phyloP scores from a whole-genome alignment of 805 yeast genomes.

The Schizosaccharomyces lindneri region DNA sequence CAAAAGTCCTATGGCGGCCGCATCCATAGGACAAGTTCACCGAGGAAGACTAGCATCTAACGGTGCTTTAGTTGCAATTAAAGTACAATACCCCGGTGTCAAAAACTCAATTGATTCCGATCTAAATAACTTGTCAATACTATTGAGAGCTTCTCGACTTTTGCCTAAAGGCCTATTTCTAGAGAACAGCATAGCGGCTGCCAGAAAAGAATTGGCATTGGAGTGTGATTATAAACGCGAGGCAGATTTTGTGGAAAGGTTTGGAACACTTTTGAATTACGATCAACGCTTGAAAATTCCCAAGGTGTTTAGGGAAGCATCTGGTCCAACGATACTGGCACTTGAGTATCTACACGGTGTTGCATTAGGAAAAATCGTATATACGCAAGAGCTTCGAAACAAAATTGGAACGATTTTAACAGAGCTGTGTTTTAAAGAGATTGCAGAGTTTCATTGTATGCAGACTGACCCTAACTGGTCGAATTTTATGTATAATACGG shows the following conservation, averaged over 20 bases:
- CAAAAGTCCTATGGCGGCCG: conserved; percentile 84
- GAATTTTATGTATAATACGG: conserved; percentile 59
- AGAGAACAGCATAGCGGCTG: conserved; percentile 79
- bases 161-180: conserved; percentile 79
- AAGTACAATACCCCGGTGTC: conserved; percentile 94
- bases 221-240: conserved; percentile 90
- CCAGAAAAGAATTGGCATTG: conserved; percentile 83
- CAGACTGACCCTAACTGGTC: conserved; percentile 99
- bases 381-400: conserved; percentile 18
- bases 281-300: conserved; percentile 57
- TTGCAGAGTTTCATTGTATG: conserved; percentile 70
- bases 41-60: conserved; percentile 26
- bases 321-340: conserved; percentile 64
- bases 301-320: conserved; percentile 44
- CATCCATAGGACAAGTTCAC: conserved; percentile 94
- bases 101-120: conserved; percentile 84
- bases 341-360: conserved; percentile 72
- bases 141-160: conserved; percentile 63
- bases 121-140: conserved; percentile 55
- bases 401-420: conserved; percentile 54
- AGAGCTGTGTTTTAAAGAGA: conserved; percentile 67
- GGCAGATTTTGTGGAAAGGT: conserved; percentile 48
- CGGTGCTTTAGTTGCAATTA: conserved; percentile 43
- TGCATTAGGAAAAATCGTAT: conserved; percentile 46
- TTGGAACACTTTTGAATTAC: conserved; percentile 33